Evolutionary conservation across 192 early-diverging fungal genomes (phyloP), one percentile per base, ranked within the genome.

Genomic region (Diversispora epigaea): DNA sequence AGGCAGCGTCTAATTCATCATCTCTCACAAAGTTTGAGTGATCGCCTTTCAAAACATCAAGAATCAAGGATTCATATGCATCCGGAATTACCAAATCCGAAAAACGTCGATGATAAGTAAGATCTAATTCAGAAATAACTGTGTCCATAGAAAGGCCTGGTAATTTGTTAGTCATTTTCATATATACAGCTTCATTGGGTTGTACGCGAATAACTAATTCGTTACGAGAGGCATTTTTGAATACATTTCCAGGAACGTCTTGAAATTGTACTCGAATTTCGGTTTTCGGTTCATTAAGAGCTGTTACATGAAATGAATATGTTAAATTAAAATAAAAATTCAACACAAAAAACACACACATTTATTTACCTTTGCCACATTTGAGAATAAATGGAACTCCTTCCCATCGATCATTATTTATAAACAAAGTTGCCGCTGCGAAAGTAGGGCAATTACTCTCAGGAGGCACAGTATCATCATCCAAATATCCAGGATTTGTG

Each of bases 191-290:
- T 79, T 99, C 97, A 70, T 91, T 87, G 4, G 97, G 97, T 68
- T 97, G 94, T 52, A 99, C 92, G 55, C 95, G 92, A 64, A 98
- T 87, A 14, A 99, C 95, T 50, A 99, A 90, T 83, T 99, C 97
- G 83, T 99, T 99, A 75, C 96, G 92, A 7, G 92, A 85, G 64
- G 92, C 74, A 70, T 82, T 84, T 11, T 83, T 84, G 85, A 93
- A 97, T 66, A 97, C 83, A 71, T 87, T 89, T 44, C 94, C 94
- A 10, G 93, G 80, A 63, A 96, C 93, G 78, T 98, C 91, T 68
- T 92, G 91, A 89, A 99, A 99, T 81, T 99, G 97, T 74, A 99
- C 91, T 77, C 97, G 94, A 77, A 99, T 89, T 76, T 96, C 93
- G 55, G 93, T 91, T 84, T 99, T 99, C 79, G 90, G 89, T 78